These are phyloP conservation scores for Yamadazyma pseudoaaseri DNA, from an alignment of 1,139 yeast genomes.

Conservation along the genomic window DNA sequence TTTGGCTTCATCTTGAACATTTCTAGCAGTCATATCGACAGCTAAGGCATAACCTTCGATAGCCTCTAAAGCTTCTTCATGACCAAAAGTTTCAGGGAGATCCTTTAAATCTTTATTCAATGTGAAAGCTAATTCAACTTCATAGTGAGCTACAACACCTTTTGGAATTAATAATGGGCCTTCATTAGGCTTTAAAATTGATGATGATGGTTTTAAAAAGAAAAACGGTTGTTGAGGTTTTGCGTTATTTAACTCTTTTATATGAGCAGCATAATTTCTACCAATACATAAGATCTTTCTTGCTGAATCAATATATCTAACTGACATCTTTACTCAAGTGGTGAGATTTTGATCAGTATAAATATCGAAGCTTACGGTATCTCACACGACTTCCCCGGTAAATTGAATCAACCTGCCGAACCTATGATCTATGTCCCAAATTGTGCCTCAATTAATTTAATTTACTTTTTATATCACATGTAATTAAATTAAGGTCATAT, in stretches of 20 bases:
- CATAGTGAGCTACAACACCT: constrained; percentile 85
- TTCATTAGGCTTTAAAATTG: constrained; percentile 55
- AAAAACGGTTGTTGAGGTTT: constrained; percentile 85
- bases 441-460: too few species aligned
- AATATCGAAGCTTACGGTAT: too few species aligned
- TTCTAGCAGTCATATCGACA: constrained; percentile 91
- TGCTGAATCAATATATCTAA: constrained; percentile 61
- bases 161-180: constrained; percentile 85
- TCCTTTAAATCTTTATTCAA: constrained; percentile 65
- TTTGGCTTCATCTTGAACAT: constrained; percentile 94
- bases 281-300: constrained; percentile 91
- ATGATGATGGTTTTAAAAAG: constrained; percentile 81
- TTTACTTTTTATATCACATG: too few species aligned
- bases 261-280: constrained; percentile 93
- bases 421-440: too few species aligned
- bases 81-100: constrained; percentile 57
- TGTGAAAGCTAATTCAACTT: constrained; percentile 84
- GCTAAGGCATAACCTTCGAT: constrained; percentile 87
- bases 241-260: constrained; percentile 79
- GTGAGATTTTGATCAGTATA: not conserved
- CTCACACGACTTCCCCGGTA: not conserved
- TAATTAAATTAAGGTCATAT: too few species aligned
- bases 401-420: not conserved
- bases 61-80: constrained; percentile 67
- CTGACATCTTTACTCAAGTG: too few species aligned